Conservation (phyloP, 176 grass and related monocot genomes). For the Eragrostis curvula region DNA sequence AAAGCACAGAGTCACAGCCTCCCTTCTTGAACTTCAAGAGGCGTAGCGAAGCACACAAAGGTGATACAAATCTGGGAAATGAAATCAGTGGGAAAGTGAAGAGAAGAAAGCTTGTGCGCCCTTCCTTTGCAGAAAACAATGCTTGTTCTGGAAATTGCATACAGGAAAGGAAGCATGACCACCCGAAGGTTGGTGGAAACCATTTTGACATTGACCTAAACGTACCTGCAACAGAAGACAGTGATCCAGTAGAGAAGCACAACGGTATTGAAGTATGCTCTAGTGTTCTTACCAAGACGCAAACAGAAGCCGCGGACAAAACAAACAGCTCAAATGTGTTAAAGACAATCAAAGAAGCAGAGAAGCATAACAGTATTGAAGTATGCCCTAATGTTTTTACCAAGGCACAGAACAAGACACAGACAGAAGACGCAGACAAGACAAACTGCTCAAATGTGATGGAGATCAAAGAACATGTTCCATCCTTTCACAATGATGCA, state of each 20-base stretch:
- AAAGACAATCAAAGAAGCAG: not conserved
- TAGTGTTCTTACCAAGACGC: constrained; percentile 14
- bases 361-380: not conserved
- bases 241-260: not conserved
- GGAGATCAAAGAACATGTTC: constrained; percentile 7
- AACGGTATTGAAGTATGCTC: not conserved
- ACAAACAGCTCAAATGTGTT: not conserved
- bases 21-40: constrained; percentile 76
- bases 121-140: constrained; percentile 48
- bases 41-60: constrained; percentile 34
- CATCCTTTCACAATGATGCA: not conserved
- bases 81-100: constrained; percentile 32
- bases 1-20: constrained; percentile 27
- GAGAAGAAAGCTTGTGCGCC: constrained; percentile 73
- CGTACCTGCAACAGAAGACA: constrained; percentile 21
- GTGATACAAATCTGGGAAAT: constrained; percentile 24
- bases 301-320: not conserved
- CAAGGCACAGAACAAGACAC: constrained; percentile 26
- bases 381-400: not conserved
- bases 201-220: constrained; percentile 53
- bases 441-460: not conserved
- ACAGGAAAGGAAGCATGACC: constrained; percentile 9
- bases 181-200: constrained; percentile 18
- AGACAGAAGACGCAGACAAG: not conserved
- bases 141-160: constrained; percentile 14